Evolutionary conservation across 495 filamentous ascomycete species (phyloP).

Genomic region (Penicillium tannophilum): DNA sequence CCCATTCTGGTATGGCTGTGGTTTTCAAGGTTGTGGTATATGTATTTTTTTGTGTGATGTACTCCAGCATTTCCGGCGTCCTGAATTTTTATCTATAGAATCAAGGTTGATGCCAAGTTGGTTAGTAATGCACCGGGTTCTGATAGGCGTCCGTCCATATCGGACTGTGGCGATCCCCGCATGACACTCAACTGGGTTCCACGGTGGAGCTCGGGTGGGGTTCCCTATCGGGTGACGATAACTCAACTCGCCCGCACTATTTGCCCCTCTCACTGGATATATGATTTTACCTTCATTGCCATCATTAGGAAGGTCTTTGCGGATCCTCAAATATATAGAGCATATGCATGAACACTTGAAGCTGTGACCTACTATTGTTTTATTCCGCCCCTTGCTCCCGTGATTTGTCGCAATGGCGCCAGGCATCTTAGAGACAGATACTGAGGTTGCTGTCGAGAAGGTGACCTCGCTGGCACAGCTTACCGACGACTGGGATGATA

Average conservation of each 20-base stretch:
- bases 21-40: conserved; percentile 7
- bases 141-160: conserved; percentile 13
- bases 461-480: conserved; percentile 52
- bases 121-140: conserved; percentile 17
- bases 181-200: conserved; percentile 17
- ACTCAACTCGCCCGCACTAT: conserved; percentile 12
- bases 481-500: conserved; percentile 66
- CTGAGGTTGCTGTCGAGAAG: conserved; percentile 49
- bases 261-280: conserved; percentile 17
- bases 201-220: conserved; percentile 20
- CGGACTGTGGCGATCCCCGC: conserved; percentile 53
- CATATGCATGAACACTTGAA: conserved; percentile 10
- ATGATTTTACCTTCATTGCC: background rate
- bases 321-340: conserved; percentile 15
- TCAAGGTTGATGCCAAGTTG: conserved; percentile 4
- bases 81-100: conserved; percentile 14
- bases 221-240: conserved; percentile 4
- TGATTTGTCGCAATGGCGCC: conserved; percentile 57
- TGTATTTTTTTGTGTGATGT: conserved; percentile 25
- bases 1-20: background rate
- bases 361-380: conserved; percentile 12
- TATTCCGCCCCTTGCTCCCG: conserved; percentile 4
- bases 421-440: conserved; percentile 49
- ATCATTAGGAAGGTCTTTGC: conserved; percentile 27
- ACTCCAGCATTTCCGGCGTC: conserved; percentile 20